A percentile compares a stretch with the other conserved stretches of the same genome.
Evolutionary conservation across 1,284 basidiomycete species (phyloP).

Genomic region (Malassezia pachydermatis): DNA sequence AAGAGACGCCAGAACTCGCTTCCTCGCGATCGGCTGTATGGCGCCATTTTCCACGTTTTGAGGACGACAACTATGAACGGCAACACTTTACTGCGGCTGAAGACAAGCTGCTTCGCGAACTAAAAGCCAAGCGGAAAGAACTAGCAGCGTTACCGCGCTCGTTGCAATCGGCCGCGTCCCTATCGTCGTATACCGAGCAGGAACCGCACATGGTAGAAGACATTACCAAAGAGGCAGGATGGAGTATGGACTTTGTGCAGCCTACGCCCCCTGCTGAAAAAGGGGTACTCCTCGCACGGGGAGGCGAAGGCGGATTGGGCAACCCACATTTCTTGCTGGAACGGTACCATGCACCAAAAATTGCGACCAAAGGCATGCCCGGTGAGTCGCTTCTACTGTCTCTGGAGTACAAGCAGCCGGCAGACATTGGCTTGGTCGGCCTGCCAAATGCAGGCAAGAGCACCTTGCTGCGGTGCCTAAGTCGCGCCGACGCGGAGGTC

Average conservation of each 20-base stretch:
- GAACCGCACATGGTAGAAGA: conserved; percentile 4
- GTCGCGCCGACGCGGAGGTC: conserved; percentile 70
- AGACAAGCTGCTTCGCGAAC: conserved; percentile 30
- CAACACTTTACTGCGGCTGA: conserved; percentile 34
- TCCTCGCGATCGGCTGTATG: conserved; percentile 34
- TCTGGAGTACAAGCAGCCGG: conserved; percentile 87
- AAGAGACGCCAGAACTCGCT: conserved; percentile 22
- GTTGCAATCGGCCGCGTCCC: conserved; percentile 22
- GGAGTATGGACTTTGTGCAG: conserved; percentile 30
- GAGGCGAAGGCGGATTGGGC: conserved; percentile 75
- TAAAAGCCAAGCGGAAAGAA: conserved; percentile 18
- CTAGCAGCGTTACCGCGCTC: conserved; percentile 13
- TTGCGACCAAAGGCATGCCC: conserved; percentile 56
- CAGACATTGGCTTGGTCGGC: conserved; percentile 88
- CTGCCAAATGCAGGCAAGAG: conserved; percentile 75
- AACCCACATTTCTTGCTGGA: conserved; percentile 73
- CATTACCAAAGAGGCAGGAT: conserved; percentile 9
- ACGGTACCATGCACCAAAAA: conserved; percentile 47
- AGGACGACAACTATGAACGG: conserved; percentile 37
- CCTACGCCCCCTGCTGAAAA: conserved; percentile 33
- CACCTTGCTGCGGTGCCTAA: conserved; percentile 78
- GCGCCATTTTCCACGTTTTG: conserved; percentile 43
- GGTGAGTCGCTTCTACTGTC: conserved; percentile 73
- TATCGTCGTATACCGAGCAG: conserved; percentile 19
- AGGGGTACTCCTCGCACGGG: conserved; percentile 50